Percentiles rank a stretch among this genome's conserved stretches.
phyloP scores from a whole-genome alignment of 2,329 filamentous ascomycete genomes.

The Fusarium papillatum region DNA sequence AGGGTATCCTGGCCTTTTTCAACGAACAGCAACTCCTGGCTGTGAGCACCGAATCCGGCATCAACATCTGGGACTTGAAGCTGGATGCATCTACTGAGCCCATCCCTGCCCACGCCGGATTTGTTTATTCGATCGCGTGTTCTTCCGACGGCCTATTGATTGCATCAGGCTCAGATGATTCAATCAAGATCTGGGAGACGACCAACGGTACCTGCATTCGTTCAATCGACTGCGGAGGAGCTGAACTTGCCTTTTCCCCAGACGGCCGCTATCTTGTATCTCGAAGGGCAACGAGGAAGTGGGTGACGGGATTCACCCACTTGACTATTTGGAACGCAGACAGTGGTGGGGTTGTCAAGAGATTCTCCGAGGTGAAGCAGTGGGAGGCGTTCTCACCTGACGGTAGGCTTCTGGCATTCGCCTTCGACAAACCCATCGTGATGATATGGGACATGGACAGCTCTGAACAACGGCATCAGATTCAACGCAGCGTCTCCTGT shows the following conservation, averaged over 20 bases:
- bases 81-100: neutral
- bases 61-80: neutral
- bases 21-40: neutral
- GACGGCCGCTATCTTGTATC: neutral
- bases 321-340: neutral
- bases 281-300: too few species aligned
- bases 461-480: neutral
- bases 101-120: neutral
- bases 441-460: neutral
- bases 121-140: neutral
- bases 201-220: neutral
- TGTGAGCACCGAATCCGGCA: rapidly evolving
- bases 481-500: neutral
- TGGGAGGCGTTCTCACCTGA: neutral
- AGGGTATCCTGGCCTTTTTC: neutral
- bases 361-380: rapidly evolving
- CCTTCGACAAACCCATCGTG: neutral
- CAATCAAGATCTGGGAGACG: neutral
- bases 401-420: neutral
- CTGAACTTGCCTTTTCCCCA: neutral
- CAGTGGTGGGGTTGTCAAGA: neutral
- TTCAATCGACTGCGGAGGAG: neutral
- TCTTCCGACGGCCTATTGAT: neutral
- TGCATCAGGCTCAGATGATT: neutral
- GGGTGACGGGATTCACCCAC: too few species aligned